Evolutionary conservation across 768 basidiomycete genomes (phyloP).

Genomic region (Crassisporium funariophilum): DNA sequence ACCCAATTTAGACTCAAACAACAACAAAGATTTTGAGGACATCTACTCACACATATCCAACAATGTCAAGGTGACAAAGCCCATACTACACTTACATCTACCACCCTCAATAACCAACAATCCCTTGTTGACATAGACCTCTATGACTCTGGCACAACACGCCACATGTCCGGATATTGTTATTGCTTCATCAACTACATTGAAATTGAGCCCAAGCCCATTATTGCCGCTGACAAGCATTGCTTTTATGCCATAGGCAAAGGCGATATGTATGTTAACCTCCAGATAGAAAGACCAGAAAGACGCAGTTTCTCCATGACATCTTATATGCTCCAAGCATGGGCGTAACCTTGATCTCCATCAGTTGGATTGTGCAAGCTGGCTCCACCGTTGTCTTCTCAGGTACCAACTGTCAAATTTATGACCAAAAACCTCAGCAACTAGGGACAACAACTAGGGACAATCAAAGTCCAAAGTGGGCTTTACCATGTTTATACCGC

Average conservation of each 20-base stretch:
- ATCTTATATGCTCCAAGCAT: slow-evolving; percentile 22
- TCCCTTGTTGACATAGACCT: slow-evolving; percentile 10
- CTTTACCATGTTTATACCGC: slow-evolving; percentile 21
- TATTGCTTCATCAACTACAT: slow-evolving; percentile 22
- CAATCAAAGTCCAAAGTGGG: slow-evolving; percentile 12
- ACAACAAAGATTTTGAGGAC: not conserved
- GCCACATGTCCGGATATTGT: slow-evolving; percentile 13
- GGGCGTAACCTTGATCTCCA: slow-evolving; percentile 18
- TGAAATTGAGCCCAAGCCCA: slow-evolving; percentile 15
- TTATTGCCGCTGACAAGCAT: slow-evolving; percentile 26
- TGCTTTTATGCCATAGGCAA: slow-evolving; percentile 21
- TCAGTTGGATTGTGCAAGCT: slow-evolving; percentile 10
- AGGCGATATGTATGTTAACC: slow-evolving; percentile 22
- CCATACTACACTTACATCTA: not conserved
- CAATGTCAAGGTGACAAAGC: not conserved
- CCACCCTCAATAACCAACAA: slow-evolving; percentile 1
- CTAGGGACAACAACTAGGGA: too few species aligned
- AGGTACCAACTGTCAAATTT: slow-evolving; percentile 4
- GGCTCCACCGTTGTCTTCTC: slow-evolving; percentile 9
- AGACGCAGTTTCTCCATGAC: slow-evolving; percentile 16
- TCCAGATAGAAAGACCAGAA: slow-evolving; percentile 12
- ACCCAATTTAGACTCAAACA: too few species aligned
- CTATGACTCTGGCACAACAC: slow-evolving; percentile 13
- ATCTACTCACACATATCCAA: not conserved
- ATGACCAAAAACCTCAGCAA: not conserved